Base-by-base conservation (phyloP, 1,284 basidiomycete species). In the Tranzscheliella williamsii region DNA sequence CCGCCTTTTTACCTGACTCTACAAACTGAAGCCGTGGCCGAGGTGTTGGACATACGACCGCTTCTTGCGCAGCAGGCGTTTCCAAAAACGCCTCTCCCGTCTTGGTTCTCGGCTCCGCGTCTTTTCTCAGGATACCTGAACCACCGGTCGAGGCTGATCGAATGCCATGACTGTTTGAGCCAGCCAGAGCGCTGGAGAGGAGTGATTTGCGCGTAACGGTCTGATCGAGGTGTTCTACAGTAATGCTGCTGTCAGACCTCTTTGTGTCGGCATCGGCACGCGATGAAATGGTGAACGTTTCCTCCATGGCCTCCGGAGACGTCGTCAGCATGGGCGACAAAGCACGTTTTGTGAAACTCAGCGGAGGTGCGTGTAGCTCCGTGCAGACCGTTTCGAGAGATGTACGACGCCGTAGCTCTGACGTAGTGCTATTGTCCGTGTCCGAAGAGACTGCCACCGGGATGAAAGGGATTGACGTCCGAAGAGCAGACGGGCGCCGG, bases 21-120 rank as follows among this genome's bases (percentile, higher is more conserved):
- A 53, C 34, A 26, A 63, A 63, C 9, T 63, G 53, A 24, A 61
- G n/a, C n/a, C 50, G 49, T 3, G 57, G 35, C 9, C 50, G 42
- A 30, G 44, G 33, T 20, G 30, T 33, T 1, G 45, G 7, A 7
- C n/a, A n/a, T 4, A 11, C 22, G 2, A 18, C 22, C 24, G 38
- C 46, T 17, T 29, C 34, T 30, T 4, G 32, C 38, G 11, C 24
- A 30, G 20, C 11, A 24, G 1, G 20, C 16, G n/a, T 40, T 18
- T 5, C 43, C 38, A 7, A 37, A 13, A 23, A 48, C 41, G 24
- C 45, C 37, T 34, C 38, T 31, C 24, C 56, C 9, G 32, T 8
- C 32, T 20, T 33, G 32, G 32, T 8, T 33, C 9, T 7, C 9
- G 32, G 13, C 7, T 33, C 32, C 9, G 32, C 15, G 16, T 33